Evolutionary conservation across 2,329 filamentous ascomycete species (phyloP), one percentile per base, ranked within the genome.

Genomic region (Aureobasidium sp.): DNA sequence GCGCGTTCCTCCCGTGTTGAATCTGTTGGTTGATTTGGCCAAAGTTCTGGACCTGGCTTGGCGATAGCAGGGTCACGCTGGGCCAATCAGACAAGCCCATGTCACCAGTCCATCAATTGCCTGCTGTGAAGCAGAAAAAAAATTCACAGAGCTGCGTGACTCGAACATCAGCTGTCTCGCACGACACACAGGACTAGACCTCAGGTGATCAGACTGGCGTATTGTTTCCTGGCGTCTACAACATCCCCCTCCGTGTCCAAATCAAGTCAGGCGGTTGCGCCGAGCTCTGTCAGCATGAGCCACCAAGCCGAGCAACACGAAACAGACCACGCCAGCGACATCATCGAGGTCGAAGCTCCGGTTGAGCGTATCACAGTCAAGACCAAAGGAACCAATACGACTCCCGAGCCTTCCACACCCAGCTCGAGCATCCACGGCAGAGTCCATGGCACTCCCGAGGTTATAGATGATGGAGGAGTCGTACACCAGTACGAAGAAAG

Each of bases 401-500:
- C 67, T 4, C 64, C 67, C 10, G 64, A 62, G 17, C 63, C 63
- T 6, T 67, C 68, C 1, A 68, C 64, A 39, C 64, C 65, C 37
- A 60, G 65, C 32, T 67, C 67, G 9, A 63, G 68, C 15, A 63
- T 60, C 20, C 48, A 62, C 13, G 62, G 51, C 24, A 46, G 55
- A n/a, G 24, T 46, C 62, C 74, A 77, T 66, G 76, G 74, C 50
- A 65, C 69, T 8, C 74, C 76, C 4, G 72, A 77, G 59, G 63
- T 76, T 48, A 61, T 73, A 47, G 66, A 65, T 41, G 63, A 67
- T 27, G 65, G 69, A 44, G 69, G 70, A 27, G 66, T 71, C 9
- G 74, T 72, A 17, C 76, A 76, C 47, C 73, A 73, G 41, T 69
- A 76, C 10, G 74, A 75, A 34, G 69, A 72, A 57, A 66, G 74